phyloP scores from a whole-genome alignment of 345 rosid genomes.

The Syzygium grande region DNA sequence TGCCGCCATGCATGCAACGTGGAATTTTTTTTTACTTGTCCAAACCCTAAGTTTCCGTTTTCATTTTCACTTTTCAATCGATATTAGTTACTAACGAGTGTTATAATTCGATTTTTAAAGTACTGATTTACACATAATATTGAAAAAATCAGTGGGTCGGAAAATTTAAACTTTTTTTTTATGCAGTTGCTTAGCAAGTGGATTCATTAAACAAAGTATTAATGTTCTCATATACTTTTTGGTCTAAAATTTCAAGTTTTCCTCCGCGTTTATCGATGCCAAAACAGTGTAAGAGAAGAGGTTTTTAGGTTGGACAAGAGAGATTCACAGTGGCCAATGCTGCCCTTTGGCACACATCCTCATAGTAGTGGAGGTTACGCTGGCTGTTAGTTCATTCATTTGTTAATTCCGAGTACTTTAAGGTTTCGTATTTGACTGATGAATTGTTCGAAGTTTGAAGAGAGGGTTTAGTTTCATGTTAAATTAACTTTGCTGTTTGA shows the following conservation, averaged over 20 bases:
- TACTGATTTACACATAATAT: background rate
- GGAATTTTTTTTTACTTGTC: background rate
- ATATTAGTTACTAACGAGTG: background rate
- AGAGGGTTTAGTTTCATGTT: background rate
- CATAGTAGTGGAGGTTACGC: constrained; percentile 3
- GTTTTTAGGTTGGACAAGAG: background rate
- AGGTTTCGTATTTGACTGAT: background rate
- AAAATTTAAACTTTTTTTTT: background rate
- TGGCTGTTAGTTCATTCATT: background rate
- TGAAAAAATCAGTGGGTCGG: background rate
- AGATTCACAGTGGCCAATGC: constrained; percentile 4
- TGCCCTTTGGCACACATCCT: constrained; percentile 12
- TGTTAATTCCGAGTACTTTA: background rate
- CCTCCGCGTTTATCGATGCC: background rate
- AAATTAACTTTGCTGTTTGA: background rate
- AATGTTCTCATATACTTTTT: background rate
- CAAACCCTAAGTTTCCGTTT: background rate
- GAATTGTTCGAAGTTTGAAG: background rate
- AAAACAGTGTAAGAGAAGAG: background rate
- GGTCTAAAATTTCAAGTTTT: background rate
- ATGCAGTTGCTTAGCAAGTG: background rate
- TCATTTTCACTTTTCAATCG: background rate
- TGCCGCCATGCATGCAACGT: constrained; percentile 55
- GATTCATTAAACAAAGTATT: background rate
- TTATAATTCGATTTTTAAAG: background rate